Conservation (phyloP, 192 early-diverging fungal species). For the Powellomyces hirtus region DNA sequence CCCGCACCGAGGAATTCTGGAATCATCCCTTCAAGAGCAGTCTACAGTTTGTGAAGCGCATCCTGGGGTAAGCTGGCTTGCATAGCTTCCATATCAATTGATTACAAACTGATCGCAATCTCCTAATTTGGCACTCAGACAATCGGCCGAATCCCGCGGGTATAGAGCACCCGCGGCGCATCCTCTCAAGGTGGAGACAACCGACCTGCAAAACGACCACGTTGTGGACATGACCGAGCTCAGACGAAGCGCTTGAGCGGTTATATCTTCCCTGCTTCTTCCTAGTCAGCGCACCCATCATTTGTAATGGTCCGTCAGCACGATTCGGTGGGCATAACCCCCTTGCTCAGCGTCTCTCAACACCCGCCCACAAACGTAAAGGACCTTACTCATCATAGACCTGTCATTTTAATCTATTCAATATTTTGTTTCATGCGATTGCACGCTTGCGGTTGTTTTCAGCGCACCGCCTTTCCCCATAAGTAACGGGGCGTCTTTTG, state of each 20-base stretch:
- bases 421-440: too few relatives aligned
- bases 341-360: too few relatives aligned
- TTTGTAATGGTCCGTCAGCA: too few relatives aligned
- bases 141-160: not conserved
- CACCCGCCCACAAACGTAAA: too few relatives aligned
- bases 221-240: not conserved
- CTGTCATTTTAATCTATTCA: too few relatives aligned
- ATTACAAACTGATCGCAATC: not conserved
- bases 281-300: too few relatives aligned
- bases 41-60: not conserved
- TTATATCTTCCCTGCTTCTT: too few relatives aligned
- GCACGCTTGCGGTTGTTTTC: too few relatives aligned
- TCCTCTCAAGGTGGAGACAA: not conserved
- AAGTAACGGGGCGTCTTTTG: too few relatives aligned
- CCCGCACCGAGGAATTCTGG: slow-evolving; percentile 21
- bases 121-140: not conserved
- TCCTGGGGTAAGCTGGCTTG: not conserved
- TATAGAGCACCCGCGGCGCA: not conserved
- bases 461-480: too few relatives aligned
- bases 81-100: not conserved
- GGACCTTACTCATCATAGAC: too few relatives aligned
- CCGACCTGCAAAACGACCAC: not conserved
- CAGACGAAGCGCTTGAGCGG: slow-evolving; percentile 1
- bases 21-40: slow-evolving; percentile 19
- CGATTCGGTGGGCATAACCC: too few relatives aligned